These are phyloP conservation scores for Trypanosoma boissoni DNA, from an alignment of 208 protist genomes.

Conservation along the genomic window DNA sequence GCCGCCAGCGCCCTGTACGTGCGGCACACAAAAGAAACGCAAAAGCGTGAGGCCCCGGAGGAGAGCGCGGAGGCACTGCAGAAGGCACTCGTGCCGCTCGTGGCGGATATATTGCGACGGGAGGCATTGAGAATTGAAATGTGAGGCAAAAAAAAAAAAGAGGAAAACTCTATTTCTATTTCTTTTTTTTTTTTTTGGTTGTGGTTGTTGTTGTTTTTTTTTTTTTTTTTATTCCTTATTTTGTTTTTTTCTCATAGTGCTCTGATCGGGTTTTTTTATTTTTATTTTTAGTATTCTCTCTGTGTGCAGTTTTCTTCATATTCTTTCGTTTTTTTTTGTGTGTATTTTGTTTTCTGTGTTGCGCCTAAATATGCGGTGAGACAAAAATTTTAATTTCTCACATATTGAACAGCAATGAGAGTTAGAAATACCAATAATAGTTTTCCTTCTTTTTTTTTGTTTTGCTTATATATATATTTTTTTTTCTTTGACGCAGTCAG, in stretches of 20 bases:
- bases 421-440: background rate
- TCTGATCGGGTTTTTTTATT: background rate
- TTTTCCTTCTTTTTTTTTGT: slow-evolving; percentile 20
- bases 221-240: background rate
- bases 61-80: slow-evolving; percentile 9
- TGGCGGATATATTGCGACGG: background rate
- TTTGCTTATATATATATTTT: slow-evolving; percentile 10
- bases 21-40: background rate
- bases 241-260: slow-evolving; percentile 2
- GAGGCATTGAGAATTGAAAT: background rate
- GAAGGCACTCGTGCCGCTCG: slow-evolving; percentile 2
- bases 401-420: background rate
- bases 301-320: too few relatives aligned
- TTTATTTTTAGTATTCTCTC: slow-evolving; percentile 4
- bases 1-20: slow-evolving; percentile 4
- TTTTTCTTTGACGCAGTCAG: slow-evolving; percentile 3
- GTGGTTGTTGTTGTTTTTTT: background rate
- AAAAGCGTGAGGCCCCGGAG: background rate
- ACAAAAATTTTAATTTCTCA: background rate
- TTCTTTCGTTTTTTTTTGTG: slow-evolving; percentile 4
- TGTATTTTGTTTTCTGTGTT: background rate
- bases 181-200: background rate
- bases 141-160: slow-evolving; percentile 1
- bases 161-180: background rate
- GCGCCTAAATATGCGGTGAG: background rate